Percentiles rank a stretch among this genome's conserved stretches.
phyloP scores from a whole-genome alignment of 768 basidiomycete genomes.

The Rhodotorula paludigena region DNA sequence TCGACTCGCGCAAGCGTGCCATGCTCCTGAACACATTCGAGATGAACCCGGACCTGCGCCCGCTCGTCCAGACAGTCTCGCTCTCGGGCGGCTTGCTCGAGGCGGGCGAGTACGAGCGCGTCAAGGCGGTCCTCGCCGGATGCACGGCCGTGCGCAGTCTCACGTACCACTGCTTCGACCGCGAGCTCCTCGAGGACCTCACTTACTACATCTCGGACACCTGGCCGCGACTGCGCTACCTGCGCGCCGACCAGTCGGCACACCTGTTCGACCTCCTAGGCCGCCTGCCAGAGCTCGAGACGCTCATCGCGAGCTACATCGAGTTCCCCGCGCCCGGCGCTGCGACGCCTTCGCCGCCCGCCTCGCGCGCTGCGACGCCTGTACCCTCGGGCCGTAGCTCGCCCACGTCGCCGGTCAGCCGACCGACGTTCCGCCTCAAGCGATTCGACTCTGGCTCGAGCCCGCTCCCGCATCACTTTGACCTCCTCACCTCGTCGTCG shows the following conservation, averaged over 20 bases:
- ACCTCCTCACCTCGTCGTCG: conserved; percentile 8
- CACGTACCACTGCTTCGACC: conserved; percentile 27
- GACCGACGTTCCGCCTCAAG: conserved; percentile 17
- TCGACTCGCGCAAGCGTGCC: background rate
- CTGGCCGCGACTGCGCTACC: conserved; percentile 14
- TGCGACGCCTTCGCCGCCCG: background rate
- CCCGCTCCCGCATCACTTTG: conserved; percentile 8
- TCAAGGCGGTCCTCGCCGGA: background rate
- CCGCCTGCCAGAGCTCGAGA: conserved; percentile 9
- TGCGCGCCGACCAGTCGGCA: conserved; percentile 10
- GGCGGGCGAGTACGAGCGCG: background rate
- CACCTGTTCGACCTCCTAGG: conserved; percentile 10
- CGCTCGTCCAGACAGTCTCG: conserved; percentile 9
- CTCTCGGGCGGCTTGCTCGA: conserved; percentile 15
- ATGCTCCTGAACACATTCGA: conserved; percentile 7
- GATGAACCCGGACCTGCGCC: background rate
- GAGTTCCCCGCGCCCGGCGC: conserved; percentile 7
- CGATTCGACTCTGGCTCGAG: conserved; percentile 24
- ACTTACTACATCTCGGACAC: conserved; percentile 8
- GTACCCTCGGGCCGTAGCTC: too few species aligned
- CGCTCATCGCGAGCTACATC: conserved; percentile 25
- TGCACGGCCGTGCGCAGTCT: conserved; percentile 7
- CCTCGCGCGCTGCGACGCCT: background rate
- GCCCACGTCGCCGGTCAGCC: background rate
- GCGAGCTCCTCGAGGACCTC: background rate